Base-by-base conservation (phyloP, 2,329 filamentous ascomycete species). In the Arthroderma sp. region DNA sequence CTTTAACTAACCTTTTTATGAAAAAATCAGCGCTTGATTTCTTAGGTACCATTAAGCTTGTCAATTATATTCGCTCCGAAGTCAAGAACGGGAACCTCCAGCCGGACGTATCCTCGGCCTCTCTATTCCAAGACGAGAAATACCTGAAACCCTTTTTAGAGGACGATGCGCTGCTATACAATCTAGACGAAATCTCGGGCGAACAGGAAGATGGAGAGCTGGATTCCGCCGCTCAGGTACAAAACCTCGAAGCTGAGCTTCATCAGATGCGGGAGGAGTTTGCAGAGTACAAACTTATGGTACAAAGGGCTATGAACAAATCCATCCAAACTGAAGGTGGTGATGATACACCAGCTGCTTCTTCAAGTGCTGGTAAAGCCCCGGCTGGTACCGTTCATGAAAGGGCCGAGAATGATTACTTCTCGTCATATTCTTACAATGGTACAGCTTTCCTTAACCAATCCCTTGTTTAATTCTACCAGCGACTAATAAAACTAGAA, bases 121-220 rank as follows among this genome's bases (percentile, higher is more conserved):
- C 70, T 2, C 70, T 78, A 28, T 79, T 95, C 50, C 72, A 78
- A n/a, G 77, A 86, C 49, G 89, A 96, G 51, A 73, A 75, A 51
- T 93, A 80, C 58, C 71, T 98, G 47, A 83, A 83, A 58, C 91
- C 91, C 0, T 80, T 87, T 3, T 66, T 98, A 5, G 82, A 91
- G 47, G 86, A 95, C 53, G 91, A 98, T 60, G 84, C 88, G 3
- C 69, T 96, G 43, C 77, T 98, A 30, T 87, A 93, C 59, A 84
- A 77, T 45, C 71, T 98, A 15, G 89, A 94, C 51, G 91, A 95
- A 50, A 69, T 94, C 6, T 66, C 70, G 33, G 4, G 54, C 51
- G 34, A 54, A 47, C 15, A 49, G 46, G 43, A 49, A 50, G 59
- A 50, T 53, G 62, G 57, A 15, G 58, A 61, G 29, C 48, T 50